These are phyloP conservation scores for Pyrenophora graminea DNA, from an alignment of 2,329 filamentous ascomycete species.

Conservation along the genomic window DNA sequence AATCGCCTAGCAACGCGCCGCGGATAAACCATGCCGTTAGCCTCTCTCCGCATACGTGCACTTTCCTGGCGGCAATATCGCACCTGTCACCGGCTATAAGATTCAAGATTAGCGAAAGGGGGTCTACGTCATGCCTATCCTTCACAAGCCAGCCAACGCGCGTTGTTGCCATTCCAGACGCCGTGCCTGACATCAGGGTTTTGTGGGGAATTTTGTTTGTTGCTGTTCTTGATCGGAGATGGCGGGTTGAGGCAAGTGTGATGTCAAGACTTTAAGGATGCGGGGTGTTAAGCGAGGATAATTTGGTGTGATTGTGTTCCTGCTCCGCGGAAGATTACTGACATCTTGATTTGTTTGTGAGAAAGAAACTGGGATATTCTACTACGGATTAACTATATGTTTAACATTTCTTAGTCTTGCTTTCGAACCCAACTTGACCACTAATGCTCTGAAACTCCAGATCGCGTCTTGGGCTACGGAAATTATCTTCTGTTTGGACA, in stretches of 20 bases:
- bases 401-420: no score
- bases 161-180: slow-evolving; percentile 7
- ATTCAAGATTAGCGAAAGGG: slow-evolving; percentile 15
- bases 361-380: no score
- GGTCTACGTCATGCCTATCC: not conserved
- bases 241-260: slow-evolving; percentile 7
- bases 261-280: slow-evolving; percentile 20
- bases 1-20: not conserved
- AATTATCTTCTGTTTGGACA: no score
- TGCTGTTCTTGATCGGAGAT: not conserved
- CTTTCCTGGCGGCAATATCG: not conserved
- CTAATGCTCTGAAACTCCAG: no score
- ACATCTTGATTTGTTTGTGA: no score
- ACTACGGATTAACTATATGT: no score
- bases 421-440: no score
- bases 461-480: no score
- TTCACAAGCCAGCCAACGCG: not conserved
- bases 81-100: not conserved
- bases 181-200: slow-evolving; percentile 13
- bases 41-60: not conserved
- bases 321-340: not conserved
- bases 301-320: not conserved
- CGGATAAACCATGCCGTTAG: slow-evolving; percentile 13
- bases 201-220: not conserved
- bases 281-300: slow-evolving; percentile 17